Percentiles rank a stretch among this genome's conserved stretches.
phyloP scores from a whole-genome alignment of 2,329 filamentous ascomycete species.

The Microsporum audouinii region DNA sequence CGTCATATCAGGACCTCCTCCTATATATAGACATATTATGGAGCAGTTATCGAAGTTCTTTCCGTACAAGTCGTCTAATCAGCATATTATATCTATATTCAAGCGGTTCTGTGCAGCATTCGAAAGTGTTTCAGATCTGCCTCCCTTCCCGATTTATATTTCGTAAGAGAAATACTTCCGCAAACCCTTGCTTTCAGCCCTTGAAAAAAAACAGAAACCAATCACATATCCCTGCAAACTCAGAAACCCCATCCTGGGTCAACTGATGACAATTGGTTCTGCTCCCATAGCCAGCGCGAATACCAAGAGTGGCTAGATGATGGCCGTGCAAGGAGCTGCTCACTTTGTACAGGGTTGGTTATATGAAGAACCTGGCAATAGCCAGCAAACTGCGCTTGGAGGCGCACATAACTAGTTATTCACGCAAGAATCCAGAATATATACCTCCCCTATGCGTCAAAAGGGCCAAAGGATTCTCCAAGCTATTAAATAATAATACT shows the following conservation, averaged over 20 bases:
- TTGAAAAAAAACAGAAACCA: neutral
- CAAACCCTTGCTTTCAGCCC: neutral
- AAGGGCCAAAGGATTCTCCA: too few relatives aligned
- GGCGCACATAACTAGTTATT: neutral
- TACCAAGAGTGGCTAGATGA: neutral
- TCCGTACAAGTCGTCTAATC: neutral
- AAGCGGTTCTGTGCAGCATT: neutral
- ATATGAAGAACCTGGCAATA: neutral
- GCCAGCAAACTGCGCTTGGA: neutral
- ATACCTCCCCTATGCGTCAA: too few relatives aligned
- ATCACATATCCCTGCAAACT: neutral
- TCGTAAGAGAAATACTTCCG: neutral
- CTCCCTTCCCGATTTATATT: neutral
- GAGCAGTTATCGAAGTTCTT: too few relatives aligned
- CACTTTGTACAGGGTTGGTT: neutral
- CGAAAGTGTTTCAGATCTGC: neutral
- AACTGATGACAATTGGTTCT: neutral
- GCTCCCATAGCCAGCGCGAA: neutral
- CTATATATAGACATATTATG: too few relatives aligned
- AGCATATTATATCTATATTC: neutral
- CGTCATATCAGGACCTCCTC: too few relatives aligned
- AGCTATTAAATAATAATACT: too few relatives aligned
- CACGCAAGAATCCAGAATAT: too few relatives aligned
- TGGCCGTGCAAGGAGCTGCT: neutral
- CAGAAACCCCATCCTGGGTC: neutral